Base-by-base conservation (phyloP, 805 yeast species). In the Pichia deserticola region DNA sequence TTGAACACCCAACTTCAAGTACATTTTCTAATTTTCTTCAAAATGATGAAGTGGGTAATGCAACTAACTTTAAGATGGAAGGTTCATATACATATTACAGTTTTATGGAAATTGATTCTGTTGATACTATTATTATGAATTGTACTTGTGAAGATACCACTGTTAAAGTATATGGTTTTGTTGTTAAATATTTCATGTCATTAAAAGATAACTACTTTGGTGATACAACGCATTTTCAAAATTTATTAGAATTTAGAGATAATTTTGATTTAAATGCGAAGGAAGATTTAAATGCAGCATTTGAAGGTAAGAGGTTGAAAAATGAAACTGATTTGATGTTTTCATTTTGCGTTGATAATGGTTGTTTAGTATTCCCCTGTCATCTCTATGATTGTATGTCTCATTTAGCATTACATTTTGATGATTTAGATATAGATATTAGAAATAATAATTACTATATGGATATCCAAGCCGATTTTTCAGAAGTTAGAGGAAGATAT, bases 1-100 rank as follows among this genome's bases (percentile, higher is more conserved):
- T 90, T 3, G 84, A 82, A 50, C 79, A 93, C 0, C 98, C 99
- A 0, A 84, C 92, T 1, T 93, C 98, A 96, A 95, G 89, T 60
- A 90, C 98, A 0, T 69, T 81, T 29, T 78, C 81, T 48, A 82
- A 84, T 44, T 92, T 92, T 56, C 63, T 86, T 69, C 74, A 75
- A 43, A 67, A 76, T 11, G 78, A 75, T 20, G 76, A 77, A 13
- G 74, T 89, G 53, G 98, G 96, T 0, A 70, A 81, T 52, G 79
- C 89, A 0, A 69, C 75, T 30, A 75, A 82, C 48, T 84, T 89
- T 57, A 65, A 62, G 2, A 64, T 89, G 15, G 65, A 66, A 1
- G 95, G 97, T 0, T 74, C 82, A 0, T 85, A 87, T 64, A 76
- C 84, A 0, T 82, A 76, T 57, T 78, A 71, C 63, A 71, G 76